Base-by-base conservation (phyloP, 2,329 filamentous ascomycete species). In the Diplocarpon rosae region DNA sequence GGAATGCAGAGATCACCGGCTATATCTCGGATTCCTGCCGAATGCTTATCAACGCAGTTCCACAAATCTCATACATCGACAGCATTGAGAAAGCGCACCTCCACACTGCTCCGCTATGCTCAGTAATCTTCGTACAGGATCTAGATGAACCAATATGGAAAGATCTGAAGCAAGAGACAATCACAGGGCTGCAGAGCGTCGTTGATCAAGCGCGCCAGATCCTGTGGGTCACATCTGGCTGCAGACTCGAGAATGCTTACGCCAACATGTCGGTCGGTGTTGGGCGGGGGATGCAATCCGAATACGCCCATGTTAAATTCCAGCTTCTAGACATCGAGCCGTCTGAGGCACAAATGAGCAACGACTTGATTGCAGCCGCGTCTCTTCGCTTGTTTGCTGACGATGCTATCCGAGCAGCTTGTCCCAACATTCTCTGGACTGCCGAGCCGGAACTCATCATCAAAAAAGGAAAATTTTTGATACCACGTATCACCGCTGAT, bases 201-300 rank as follows among this genome's bases (percentile, higher is more conserved):
- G 29, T 45, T n/a, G 42, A 45, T 24, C 38, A 40, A 30, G 38
- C 42, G n/a, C 34, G 36, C 28, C 42, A 45, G 7, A 38, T 48
- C 24, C 42, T 48, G n/a, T 48, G 46, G 46, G 37, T 48, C 28
- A 48, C 46, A 14, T 35, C 37, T 15, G 46, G 42, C 3, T 37
- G 42, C 24, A 35, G 37, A 31, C 34, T 39, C 15, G 37, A 48
- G 38, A 42, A 48, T 15, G 42, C 46, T 11, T 48, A 45, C 17
- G 34, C 37, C 29, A 45, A 42, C 42, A 48, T 48, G 46, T 45
- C 39, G 7, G 42, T 46, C 13, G 44, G 44, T 39, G 44, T 46
- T 27, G 44, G 44, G 15, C 44, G 44, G 17, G 44, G 44, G 20
- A 34, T 46, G 4, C 44, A 46, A 36, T 46, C 44, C n/a, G 44